These are phyloP conservation scores for Populus hybrid DNA, from an alignment of 441 rosid species.

Conservation along the genomic window DNA sequence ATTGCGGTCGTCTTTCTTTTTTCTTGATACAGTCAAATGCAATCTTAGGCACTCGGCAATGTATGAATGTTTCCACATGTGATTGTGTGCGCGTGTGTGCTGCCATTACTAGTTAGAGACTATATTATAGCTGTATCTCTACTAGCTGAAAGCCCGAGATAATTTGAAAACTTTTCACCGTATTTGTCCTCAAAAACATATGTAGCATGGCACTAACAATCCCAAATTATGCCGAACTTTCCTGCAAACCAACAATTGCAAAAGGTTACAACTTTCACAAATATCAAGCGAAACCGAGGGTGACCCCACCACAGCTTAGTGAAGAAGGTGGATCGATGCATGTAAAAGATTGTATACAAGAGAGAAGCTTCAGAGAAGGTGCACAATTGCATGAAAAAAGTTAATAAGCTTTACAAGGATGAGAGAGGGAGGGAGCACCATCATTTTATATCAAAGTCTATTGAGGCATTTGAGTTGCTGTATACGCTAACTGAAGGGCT, in stretches of 20 bases:
- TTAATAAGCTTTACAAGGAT: background rate
- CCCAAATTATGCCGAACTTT: conserved; percentile 64
- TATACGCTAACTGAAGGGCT: too few species aligned
- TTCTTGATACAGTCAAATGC: background rate
- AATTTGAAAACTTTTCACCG: conserved; percentile 3
- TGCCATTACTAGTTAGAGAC: background rate
- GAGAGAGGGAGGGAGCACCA: background rate
- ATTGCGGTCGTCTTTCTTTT: background rate
- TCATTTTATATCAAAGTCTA: background rate
- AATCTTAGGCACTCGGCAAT: background rate
- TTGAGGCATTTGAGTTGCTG: background rate
- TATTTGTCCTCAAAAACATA: background rate
- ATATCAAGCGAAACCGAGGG: background rate
- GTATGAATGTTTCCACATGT: background rate
- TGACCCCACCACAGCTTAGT: background rate
- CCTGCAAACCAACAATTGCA: conserved; percentile 43
- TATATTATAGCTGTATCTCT: background rate
- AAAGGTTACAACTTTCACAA: background rate
- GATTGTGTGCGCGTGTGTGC: background rate
- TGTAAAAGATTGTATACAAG: background rate
- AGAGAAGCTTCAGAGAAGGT: background rate
- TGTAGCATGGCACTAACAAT: background rate
- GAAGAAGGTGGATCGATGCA: background rate
- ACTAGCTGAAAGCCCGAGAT: background rate
- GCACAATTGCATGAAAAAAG: background rate